Evolutionary conservation across 2,329 filamentous ascomycete genomes (phyloP), one percentile per base, ranked within the genome.

Genomic region (Phoma herbarum): DNA sequence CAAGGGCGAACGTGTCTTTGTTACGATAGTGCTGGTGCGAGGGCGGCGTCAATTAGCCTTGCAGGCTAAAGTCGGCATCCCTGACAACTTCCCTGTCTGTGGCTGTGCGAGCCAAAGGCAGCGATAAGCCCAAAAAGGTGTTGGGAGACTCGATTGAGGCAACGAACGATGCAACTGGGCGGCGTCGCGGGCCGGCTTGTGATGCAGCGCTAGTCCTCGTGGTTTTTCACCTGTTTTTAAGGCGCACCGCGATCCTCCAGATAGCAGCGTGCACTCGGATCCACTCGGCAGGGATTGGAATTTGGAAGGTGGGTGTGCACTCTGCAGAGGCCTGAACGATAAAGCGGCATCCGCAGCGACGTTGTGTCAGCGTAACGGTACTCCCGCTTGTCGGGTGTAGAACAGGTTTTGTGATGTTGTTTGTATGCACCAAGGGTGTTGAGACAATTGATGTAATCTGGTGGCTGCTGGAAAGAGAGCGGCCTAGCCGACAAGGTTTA

Each of bases 31-130:
- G 45, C 22, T 47, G 41, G 41, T 33, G 50, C 18, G 16, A 46
- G 31, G 18, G 8, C 33, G 44, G 55, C 26, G 48, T n/a, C n/a
- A 10, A 25, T 14, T 41, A 41, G 37, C 37, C 37, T 41, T 18
- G 37, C 35, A 41, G 9, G 35, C 48, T 47, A 54, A 29, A 41
- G 10, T 11, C 11, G 18, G 6, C 12, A 43, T 14, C 7, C 12
- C 12, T 26, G 48, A 28, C 35, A 42, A 16, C 9, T 16, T 35
- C 52, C 57, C 49, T 60, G 47, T 35, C 10, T 50, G 57, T 60
- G 57, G 57, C 57, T 41, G 57, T 60, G 57, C 57, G 28, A 10
- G 25, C 18, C 43, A 54, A 23, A 26, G 53, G 50, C 41, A 29
- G 56, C 56, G 51, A 54, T 45, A 47, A 53, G 44, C 50, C 26